Evolutionary conservation across 768 basidiomycete species (phyloP).

Genomic region (Suillus subaureus): DNA sequence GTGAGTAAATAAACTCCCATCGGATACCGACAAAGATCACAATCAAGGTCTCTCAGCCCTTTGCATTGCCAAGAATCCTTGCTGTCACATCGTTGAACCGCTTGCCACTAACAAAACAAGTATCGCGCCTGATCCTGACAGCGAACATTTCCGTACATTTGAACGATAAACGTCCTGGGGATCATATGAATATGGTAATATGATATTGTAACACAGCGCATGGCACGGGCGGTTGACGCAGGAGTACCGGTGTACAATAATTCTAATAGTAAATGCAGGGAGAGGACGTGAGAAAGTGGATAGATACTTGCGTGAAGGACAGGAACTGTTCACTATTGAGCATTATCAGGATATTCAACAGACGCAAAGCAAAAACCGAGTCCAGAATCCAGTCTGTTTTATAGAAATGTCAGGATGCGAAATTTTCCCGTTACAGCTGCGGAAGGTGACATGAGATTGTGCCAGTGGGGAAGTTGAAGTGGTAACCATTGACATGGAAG

Average conservation of each 20-base stretch:
- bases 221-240: neutral
- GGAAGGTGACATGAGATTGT: neutral
- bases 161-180: neutral
- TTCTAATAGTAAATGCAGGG: neutral
- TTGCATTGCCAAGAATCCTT: neutral
- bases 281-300: neutral
- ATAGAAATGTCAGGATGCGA: neutral
- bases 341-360: neutral
- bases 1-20: neutral
- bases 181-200: neutral
- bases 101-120: neutral
- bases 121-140: neutral
- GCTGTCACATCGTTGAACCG: neutral
- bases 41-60: neutral
- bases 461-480: neutral
- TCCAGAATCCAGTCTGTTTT: neutral
- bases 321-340: neutral
- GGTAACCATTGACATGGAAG: neutral
- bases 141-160: neutral
- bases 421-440: neutral
- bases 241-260: neutral
- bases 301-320: neutral
- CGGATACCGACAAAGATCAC: neutral
- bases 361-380: neutral
- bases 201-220: neutral